These are phyloP conservation scores for Pythium oligandrum DNA, from an alignment of 352 stramenopile genomes.

Conservation along the genomic window DNA sequence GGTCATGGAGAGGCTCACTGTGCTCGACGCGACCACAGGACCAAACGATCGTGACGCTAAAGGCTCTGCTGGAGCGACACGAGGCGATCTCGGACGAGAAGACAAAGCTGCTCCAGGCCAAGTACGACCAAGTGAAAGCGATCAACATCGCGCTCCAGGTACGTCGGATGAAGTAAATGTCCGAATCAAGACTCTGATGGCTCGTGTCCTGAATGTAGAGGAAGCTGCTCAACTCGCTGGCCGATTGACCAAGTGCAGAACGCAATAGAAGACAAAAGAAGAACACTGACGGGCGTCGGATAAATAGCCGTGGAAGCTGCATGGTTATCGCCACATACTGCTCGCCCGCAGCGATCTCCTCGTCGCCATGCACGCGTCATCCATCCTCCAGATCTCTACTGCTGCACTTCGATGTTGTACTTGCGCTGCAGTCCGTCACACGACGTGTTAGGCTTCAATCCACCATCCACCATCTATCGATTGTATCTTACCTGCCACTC, in stretches of 20 bases:
- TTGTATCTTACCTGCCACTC: constrained; percentile 57
- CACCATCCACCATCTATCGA: neutral
- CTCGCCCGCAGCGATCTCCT: too few species aligned
- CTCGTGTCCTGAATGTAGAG: constrained; percentile 23
- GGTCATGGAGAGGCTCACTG: too few species aligned
- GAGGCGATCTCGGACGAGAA: constrained; percentile 66
- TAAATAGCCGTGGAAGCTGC: constrained; percentile 1
- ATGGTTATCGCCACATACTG: neutral
- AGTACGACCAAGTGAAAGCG: constrained; percentile 76
- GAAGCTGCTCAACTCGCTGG: constrained; percentile 48
- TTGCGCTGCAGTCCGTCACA: constrained; percentile 38
- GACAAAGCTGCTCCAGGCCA: constrained; percentile 53
- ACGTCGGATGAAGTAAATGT: neutral
- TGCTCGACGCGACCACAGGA: constrained; percentile 27
- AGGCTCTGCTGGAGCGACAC: constrained; percentile 63
- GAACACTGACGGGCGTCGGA: neutral
- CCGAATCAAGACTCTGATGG: constrained; percentile 2
- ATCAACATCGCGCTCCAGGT: constrained; percentile 81
- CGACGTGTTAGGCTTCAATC: neutral
- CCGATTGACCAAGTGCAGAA: constrained; percentile 15
- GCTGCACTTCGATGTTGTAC: constrained; percentile 84
- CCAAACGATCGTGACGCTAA: constrained; percentile 56
- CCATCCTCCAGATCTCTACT: constrained; percentile 22
- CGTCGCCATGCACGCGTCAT: too few species aligned
- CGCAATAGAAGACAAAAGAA: neutral